phyloP scores from a whole-genome alignment of 2,329 filamentous ascomycete genomes.

The Fusarium continuum region DNA sequence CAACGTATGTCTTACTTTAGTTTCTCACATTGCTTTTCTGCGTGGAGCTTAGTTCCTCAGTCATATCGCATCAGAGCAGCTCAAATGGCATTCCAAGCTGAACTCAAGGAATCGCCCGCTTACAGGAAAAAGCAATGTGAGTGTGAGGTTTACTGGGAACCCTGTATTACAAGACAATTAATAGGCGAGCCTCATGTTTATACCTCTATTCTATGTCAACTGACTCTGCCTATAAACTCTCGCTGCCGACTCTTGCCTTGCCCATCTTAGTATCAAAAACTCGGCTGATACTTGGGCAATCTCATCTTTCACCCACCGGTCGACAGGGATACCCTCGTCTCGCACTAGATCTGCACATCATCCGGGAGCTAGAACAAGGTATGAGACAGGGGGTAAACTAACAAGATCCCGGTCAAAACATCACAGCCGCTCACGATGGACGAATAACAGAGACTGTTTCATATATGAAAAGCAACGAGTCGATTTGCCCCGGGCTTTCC shows the following conservation, averaged over 20 bases:
- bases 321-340: neutral
- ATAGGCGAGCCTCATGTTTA: no score
- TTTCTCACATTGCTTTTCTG: neutral
- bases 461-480: conserved; percentile 4
- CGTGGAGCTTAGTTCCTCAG: neutral
- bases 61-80: neutral
- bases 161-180: neutral
- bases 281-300: neutral
- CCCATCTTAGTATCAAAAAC: no score
- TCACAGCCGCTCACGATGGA: neutral
- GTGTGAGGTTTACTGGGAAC: neutral
- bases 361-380: conserved; percentile 7
- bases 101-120: neutral
- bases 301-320: neutral
- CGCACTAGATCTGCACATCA: conserved; percentile 10
- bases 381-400: conserved; percentile 1
- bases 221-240: no score
- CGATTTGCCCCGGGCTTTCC: neutral
- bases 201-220: no score
- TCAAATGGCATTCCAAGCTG: neutral
- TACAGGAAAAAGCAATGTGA: neutral
- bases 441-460: neutral
- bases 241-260: no score
- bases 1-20: neutral
- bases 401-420: neutral